Evolutionary conservation across 2,329 filamentous ascomycete species (phyloP), one percentile per base, ranked within the genome.

Genomic region (Verticillium isaacii): DNA sequence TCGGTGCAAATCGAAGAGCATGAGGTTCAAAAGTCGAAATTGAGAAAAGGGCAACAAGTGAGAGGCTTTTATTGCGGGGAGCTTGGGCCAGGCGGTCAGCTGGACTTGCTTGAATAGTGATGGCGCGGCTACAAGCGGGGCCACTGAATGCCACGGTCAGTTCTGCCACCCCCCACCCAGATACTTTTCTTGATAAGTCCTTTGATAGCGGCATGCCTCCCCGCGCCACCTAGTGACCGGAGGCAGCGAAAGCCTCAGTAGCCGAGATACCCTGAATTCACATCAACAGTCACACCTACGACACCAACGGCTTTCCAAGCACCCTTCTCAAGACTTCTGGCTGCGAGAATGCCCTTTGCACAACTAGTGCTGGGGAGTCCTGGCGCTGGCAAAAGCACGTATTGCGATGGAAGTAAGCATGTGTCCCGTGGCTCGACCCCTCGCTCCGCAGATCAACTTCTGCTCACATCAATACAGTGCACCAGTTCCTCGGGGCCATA

Each of bases 401-500:
- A 97, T 75, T 98, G 94, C 81, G 92, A 98, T 87, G 95, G 95
- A 73, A 97, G 87, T 89, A 75, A 75, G 86, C 11, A 23, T 11
- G 7, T 29, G n/a, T n/a, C 14, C 39, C 15, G 12, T 45, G 57
- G 37, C 4, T 29, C 25, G 54, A 4, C 58, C 34, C 34, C 34
- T 14, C 4, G 32, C 29, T 52, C 9, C 45, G 11, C 32, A 23
- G 41, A 17, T 36, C 25, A 5, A 14, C 17, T 17, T n/a, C 29
- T 29, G 8, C 58, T 59, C 29, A 59, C 19, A 11, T 50, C 12
- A 15, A 7, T 5, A 11, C 63, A 89, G 87, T 99, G 91, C 92
- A 97, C 72, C 95, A 99, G 78, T 99, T 99, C 79, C 90, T 98
- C 83, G 89, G 89, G 67, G 94, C 95, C 66, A 97, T 99, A 73